Evolutionary conservation across 441 rosid genomes (phyloP), one percentile per base, ranked within the genome.

Genomic region (Gossypium aridum): DNA sequence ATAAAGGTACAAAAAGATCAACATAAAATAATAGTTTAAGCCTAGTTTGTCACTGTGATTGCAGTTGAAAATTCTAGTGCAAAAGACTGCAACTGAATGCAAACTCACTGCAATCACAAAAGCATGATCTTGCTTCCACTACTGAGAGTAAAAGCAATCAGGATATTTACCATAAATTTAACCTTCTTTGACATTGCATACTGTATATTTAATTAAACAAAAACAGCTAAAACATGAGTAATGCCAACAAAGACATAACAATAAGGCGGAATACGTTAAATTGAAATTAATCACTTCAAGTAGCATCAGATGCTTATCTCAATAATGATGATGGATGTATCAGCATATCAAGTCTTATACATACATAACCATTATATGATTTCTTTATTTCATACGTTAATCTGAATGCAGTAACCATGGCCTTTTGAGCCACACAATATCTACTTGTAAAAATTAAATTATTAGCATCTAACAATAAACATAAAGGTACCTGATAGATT

Each of bases 401-500:
- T 20, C n/a, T 43, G 7, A 39, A 26, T 7, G 70, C 66, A 56
- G 34, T 75, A 53, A 62, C 51, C 20, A 60, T 26, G 10, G 47
- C 10, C 47, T 53, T 23, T 72, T 13, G 69, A 10, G 25, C 51
- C 23, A 57, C 22, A 37, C 61, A 54, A 68, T 56, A 22, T 64
- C 68, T 51, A 51, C 70, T 59, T 53, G 16, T 43, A 47, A 7
- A 31, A 64, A 39, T 60, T 25, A 65, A 43, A 68, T 65, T 19
- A 37, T 45, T 7, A 66, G 1, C 26, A 49, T 73, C 55, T 7
- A 59, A 57, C 62, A 75, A 49, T 31, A 72, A 71, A 55, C 22
- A 23, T 53, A 60, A 51, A 59, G 79, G 64, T n/a, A 96, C 99
- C 99, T 94, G 82, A 87, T 83, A 80, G 85, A 83, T 80, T 88